Evolutionary conservation across 2,329 filamentous ascomycete species (phyloP), one percentile per base, ranked within the genome.

Genomic region (Bipolaris victoriae): DNA sequence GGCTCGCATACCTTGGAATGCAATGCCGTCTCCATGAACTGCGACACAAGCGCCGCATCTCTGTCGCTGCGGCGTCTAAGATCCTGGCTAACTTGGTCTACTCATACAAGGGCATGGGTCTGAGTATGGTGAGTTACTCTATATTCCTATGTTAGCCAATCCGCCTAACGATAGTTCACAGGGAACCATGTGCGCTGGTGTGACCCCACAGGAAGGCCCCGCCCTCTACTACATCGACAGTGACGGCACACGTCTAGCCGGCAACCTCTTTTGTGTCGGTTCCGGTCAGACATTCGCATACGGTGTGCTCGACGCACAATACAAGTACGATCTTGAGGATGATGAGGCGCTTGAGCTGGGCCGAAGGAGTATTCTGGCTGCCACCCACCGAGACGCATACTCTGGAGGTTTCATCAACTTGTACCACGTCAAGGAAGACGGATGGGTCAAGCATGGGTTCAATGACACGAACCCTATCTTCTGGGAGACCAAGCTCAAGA

Each of bases 21-120:
- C 93, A 99, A 84, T 99, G 95, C 83, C 92, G 95, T 58, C 90
- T 99, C 65, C 94, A 99, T 83, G 95, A 99, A 84, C 93, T 99
- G 73, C 92, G 95, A 67, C 94, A 99, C 86, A 99, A 99, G 86
- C 92, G 92, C 78, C 92, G 95, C 77, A 99, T 99, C 83, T 95
- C 92, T 60, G 95, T 99, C 64, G 94, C 95, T 44, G 95, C 95
- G 45, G 95, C 95, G 52, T 96, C 90, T 76, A 99, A 99, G 86
- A 97, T 99, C 78, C 90, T 99, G 69, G 92, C 95, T 76, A 99
- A 99, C 83, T 84, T 99, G 68, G 93, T 97, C 73, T 99, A 98
- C 85, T 89, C 88, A 70, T 99, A 99, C 88, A 99, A 99, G 83
- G 93, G 93, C 74, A 97, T 96, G 91, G 95, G 95, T 36, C 82